A percentile compares a stretch with the other conserved stretches of the same genome.
These are phyloP conservation scores for Pseudocercospora fijiensis DNA, from an alignment of 2,329 filamentous ascomycete genomes.

Conservation along the genomic window DNA sequence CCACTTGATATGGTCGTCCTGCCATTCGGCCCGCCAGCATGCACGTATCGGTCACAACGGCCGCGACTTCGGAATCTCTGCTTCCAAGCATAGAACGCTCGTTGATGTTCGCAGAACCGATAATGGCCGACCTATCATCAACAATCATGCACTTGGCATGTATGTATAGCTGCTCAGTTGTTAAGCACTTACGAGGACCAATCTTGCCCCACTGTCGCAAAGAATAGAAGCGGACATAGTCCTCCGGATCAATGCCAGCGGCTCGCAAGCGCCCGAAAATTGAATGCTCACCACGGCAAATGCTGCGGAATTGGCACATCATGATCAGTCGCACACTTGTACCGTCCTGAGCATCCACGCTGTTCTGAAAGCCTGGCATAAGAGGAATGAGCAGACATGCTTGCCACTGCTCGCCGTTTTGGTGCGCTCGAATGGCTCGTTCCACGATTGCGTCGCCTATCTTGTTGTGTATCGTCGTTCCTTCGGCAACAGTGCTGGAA, in stretches of 20 bases:
- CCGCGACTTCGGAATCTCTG: constrained; percentile 87
- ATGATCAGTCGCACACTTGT: constrained; percentile 94
- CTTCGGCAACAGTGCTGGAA: constrained; percentile 84
- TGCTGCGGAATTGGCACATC: constrained; percentile 94
- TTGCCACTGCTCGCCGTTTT: constrained; percentile 85
- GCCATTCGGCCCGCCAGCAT: constrained; percentile 92
- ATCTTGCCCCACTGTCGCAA: constrained; percentile 90
- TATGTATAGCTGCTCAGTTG: constrained; percentile 96
- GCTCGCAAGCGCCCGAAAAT: constrained; percentile 84
- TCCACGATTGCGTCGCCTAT: constrained; percentile 95
- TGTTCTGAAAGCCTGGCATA: constrained; percentile 98
- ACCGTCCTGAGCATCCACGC: constrained; percentile 88
- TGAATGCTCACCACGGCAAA: constrained; percentile 86
- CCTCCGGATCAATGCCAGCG: constrained; percentile 82
- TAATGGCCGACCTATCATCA: constrained; percentile 88
- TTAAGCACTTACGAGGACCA: constrained; percentile 74
- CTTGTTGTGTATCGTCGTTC: constrained; percentile 82
- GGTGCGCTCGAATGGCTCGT: constrained; percentile 79
- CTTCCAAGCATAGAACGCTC: constrained; percentile 92
- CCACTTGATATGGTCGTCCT: constrained; percentile 83
- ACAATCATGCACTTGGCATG: constrained; percentile 97
- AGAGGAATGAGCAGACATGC: constrained; percentile 87
- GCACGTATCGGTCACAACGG: constrained; percentile 87
- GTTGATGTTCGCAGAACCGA: constrained; percentile 98
- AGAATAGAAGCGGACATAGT: constrained; percentile 94